These are phyloP conservation scores for Xylaria sp. DNA, from an alignment of 2,329 filamentous ascomycete species.

Conservation along the genomic window DNA sequence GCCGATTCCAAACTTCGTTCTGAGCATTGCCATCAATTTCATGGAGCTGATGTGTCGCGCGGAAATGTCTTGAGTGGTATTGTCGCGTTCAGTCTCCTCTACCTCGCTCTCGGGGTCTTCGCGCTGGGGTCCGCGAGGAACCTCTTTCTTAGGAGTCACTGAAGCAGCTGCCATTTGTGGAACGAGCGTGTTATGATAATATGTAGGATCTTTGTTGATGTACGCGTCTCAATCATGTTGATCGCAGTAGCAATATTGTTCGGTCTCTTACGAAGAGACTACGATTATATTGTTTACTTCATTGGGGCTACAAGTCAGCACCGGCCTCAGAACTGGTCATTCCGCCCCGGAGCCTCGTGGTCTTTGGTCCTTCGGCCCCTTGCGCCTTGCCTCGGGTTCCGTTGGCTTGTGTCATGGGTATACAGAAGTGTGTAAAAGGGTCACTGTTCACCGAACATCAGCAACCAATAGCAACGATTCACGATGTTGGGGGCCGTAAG, in stretches of 20 bases:
- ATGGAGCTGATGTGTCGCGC: constrained; percentile 1
- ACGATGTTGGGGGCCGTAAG: not conserved
- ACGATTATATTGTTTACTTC: not conserved
- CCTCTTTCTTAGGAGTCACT: not conserved
- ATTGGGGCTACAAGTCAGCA: too few species aligned
- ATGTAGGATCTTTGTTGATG: too few species aligned
- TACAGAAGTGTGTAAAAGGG: not conserved
- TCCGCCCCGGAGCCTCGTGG: not conserved
- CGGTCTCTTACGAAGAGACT: not conserved
- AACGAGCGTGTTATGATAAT: too few species aligned
- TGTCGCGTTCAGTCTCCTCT: not conserved
- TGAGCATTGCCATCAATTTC: constrained; percentile 11
- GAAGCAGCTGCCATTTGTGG: not conserved
- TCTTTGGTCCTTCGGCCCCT: not conserved
- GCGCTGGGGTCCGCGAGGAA: not conserved
- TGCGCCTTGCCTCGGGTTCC: not conserved
- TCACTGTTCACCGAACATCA: not conserved
- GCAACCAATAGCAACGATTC: not conserved
- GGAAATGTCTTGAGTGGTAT: not conserved
- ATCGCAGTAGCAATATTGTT: not conserved
- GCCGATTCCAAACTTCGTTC: constrained; percentile 17
- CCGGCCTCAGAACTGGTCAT: not conserved
- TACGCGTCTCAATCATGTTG: not conserved
- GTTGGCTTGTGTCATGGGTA: not conserved
- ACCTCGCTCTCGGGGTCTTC: not conserved